Percentiles rank a stretch among this genome's conserved stretches.
These are phyloP conservation scores for Fonsecaea monophora DNA, from an alignment of 2,329 filamentous ascomycete species.

Conservation along the genomic window DNA sequence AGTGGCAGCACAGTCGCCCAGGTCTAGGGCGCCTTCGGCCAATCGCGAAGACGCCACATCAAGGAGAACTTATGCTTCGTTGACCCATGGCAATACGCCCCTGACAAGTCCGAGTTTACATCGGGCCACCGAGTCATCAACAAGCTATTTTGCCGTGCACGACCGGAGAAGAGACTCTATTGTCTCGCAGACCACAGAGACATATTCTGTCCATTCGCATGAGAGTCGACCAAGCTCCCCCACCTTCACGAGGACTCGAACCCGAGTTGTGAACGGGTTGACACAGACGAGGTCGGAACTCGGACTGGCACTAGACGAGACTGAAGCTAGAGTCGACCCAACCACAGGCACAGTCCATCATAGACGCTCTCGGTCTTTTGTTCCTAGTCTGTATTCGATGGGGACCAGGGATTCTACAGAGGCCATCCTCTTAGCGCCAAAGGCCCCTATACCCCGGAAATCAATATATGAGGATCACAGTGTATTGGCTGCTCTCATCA, in stretches of 20 bases:
- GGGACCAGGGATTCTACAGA: conserved; percentile 52
- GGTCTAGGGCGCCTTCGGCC: conserved; percentile 23
- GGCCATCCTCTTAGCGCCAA: conserved; percentile 50
- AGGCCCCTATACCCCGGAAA: conserved; percentile 48
- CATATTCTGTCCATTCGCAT: conserved; percentile 48
- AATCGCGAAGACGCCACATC: conserved; percentile 28
- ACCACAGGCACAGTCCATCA: conserved; percentile 41
- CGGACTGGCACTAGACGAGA: conserved; percentile 46
- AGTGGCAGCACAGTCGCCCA: conserved; percentile 17
- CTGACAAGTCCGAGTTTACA: conserved; percentile 35
- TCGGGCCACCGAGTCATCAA: conserved; percentile 27
- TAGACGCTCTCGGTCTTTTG: conserved; percentile 48
- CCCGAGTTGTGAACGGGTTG: conserved; percentile 53
- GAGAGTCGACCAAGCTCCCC: conserved; percentile 50
- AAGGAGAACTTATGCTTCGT: conserved; percentile 23
- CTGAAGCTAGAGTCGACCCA: conserved; percentile 41
- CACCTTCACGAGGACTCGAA: conserved; percentile 48
- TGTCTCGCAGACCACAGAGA: conserved; percentile 50
- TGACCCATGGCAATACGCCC: conserved; percentile 34
- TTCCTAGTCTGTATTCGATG: conserved; percentile 55
- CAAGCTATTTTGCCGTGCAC: conserved; percentile 47
- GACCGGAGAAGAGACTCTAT: conserved; percentile 51
- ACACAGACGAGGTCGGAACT: conserved; percentile 52
- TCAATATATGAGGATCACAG: conserved; percentile 55
- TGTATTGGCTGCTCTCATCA: conserved; percentile 52